phyloP scores from a whole-genome alignment of 225 moss, liverwort and hornwort genomes.

The Climacium dendroides region DNA sequence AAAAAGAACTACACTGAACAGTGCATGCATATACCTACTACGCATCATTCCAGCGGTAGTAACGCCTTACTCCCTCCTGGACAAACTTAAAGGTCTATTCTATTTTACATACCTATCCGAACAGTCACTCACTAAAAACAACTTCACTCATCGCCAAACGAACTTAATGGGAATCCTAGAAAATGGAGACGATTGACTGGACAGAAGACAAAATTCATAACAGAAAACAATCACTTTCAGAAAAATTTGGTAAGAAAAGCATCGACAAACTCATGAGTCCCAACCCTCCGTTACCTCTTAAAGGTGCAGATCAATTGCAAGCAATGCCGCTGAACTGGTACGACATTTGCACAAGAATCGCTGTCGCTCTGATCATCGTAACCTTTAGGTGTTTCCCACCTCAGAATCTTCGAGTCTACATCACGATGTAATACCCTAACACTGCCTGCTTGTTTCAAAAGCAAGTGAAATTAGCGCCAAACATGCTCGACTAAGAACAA shows the following conservation, averaged over 20 bases:
- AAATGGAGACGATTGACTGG: background rate
- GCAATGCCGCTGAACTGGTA: slow-evolving; percentile 38
- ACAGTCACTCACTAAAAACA: background rate
- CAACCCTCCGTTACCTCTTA: slow-evolving; percentile 34
- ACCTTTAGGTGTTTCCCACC: slow-evolving; percentile 74
- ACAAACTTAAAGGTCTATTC: background rate
- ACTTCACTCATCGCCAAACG: background rate
- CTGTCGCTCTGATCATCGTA: slow-evolving; percentile 84
- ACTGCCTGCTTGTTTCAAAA: slow-evolving; percentile 3
- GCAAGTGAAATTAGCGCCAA: background rate
- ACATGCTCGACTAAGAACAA: background rate
- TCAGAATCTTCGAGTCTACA: slow-evolving; percentile 27
- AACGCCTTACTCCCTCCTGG: background rate
- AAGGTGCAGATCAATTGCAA: slow-evolving; percentile 47
- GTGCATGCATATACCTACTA: background rate
- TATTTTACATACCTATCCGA: background rate
- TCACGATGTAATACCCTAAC: slow-evolving; percentile 1
- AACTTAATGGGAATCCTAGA: background rate
- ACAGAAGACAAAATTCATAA: background rate
- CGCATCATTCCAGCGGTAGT: background rate
- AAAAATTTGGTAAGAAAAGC: background rate
- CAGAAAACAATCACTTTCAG: background rate
- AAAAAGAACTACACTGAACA: background rate
- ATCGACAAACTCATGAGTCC: background rate
- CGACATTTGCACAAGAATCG: slow-evolving; percentile 65